Conservation (phyloP, 768 basidiomycete species). For the Dacryopinax primogenitus region DNA sequence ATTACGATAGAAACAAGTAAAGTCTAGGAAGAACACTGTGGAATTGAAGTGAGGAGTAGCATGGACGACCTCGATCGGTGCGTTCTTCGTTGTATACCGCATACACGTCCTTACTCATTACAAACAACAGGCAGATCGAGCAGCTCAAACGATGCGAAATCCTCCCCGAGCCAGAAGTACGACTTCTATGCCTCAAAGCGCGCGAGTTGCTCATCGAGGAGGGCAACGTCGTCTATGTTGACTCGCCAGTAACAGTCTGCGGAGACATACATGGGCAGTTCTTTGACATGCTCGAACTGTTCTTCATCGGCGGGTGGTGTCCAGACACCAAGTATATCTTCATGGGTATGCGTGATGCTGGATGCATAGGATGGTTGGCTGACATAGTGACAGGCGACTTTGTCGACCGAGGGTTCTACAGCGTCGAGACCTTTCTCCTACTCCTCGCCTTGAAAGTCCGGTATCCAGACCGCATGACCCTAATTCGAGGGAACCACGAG, state of each 20-base stretch:
- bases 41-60: too few relatives aligned
- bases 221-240: constrained; percentile 91
- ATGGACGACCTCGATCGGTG: constrained; percentile 8
- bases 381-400: constrained; percentile 61
- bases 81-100: neutral
- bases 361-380: neutral
- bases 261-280: constrained; percentile 98
- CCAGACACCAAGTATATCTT: constrained; percentile 92
- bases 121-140: constrained; percentile 69
- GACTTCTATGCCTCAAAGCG: constrained; percentile 87
- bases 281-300: constrained; percentile 80
- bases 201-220: constrained; percentile 95
- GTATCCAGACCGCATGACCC: constrained; percentile 92
- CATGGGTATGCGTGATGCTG: constrained; percentile 53
- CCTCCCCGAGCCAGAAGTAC: constrained; percentile 92
- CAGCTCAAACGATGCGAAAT: constrained; percentile 88
- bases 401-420: constrained; percentile 95
- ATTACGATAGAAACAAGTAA: too few relatives aligned
- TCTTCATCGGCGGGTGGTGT: constrained; percentile 71
- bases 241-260: constrained; percentile 89
- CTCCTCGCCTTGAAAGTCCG: constrained; percentile 89
- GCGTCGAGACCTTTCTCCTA: constrained; percentile 89
- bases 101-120: neutral
- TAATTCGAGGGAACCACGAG: constrained; percentile 96
- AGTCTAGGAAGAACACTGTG: too few relatives aligned